Evolutionary conservation across 192 early-diverging fungal species (phyloP).

Genomic region (Powellomyces hirtus): DNA sequence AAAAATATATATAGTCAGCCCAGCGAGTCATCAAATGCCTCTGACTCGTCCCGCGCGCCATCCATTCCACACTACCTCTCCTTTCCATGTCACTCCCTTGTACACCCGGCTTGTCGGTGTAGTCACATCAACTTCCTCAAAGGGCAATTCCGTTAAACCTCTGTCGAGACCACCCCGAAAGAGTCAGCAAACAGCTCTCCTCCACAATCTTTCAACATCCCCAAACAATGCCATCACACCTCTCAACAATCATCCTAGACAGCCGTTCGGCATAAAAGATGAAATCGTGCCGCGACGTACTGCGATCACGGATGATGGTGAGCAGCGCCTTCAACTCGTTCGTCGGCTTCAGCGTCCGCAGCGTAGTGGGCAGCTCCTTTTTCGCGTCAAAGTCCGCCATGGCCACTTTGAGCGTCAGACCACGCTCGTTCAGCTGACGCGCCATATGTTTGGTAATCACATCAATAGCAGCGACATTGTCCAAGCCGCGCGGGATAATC

Average conservation of each 20-base stretch:
- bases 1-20: not conserved
- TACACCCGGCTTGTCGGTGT: slow-evolving; percentile 64
- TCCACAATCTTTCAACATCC: not conserved
- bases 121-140: slow-evolving; percentile 41
- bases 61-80: slow-evolving; percentile 17
- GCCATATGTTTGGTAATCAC: slow-evolving; percentile 87
- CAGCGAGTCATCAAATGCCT: not conserved
- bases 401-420: slow-evolving; percentile 32
- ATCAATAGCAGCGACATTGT: slow-evolving; percentile 84
- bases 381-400: slow-evolving; percentile 16
- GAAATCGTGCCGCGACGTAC: slow-evolving; percentile 77
- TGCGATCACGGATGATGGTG: slow-evolving; percentile 75
- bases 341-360: slow-evolving; percentile 47
- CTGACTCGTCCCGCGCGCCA: not conserved
- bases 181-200: not conserved
- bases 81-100: slow-evolving; percentile 51
- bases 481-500: slow-evolving; percentile 88
- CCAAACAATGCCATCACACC: slow-evolving; percentile 31
- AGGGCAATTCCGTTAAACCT: slow-evolving; percentile 63
- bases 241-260: slow-evolving; percentile 79
- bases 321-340: slow-evolving; percentile 60
- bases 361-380: slow-evolving; percentile 27
- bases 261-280: slow-evolving; percentile 90
- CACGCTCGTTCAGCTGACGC: slow-evolving; percentile 75
- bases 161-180: slow-evolving; percentile 23